These are phyloP conservation scores for Saturnispora halmiae DNA, from an alignment of 805 yeast genomes.

Conservation along the genomic window DNA sequence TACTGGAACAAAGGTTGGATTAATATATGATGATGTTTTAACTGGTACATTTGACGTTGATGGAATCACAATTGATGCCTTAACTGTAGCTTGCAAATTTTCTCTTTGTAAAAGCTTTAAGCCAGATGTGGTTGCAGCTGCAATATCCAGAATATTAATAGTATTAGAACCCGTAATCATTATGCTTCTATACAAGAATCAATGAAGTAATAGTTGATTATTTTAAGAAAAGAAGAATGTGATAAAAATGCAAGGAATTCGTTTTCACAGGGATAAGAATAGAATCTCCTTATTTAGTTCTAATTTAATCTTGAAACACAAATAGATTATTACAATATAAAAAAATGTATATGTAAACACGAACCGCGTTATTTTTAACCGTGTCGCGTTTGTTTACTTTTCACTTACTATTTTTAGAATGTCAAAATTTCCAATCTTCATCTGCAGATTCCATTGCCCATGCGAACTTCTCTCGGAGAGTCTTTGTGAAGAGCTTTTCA, in stretches of 20 bases:
- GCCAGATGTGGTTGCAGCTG: neutral
- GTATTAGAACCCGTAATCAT: no score
- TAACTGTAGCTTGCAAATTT: neutral
- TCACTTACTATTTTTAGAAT: no score
- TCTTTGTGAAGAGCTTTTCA: slow-evolving; percentile 84
- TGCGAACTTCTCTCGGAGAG: slow-evolving; percentile 81
- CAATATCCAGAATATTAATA: no score
- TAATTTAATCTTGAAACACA: neutral
- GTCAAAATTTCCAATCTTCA: slow-evolving; percentile 82
- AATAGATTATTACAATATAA: neutral
- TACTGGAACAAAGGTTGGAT: slow-evolving; percentile 15
- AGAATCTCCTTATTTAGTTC: no score
- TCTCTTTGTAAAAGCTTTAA: no score
- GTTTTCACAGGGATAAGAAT: neutral
- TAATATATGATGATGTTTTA: neutral
- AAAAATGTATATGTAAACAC: neutral
- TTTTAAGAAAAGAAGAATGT: no score
- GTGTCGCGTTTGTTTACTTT: neutral
- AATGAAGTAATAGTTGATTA: no score
- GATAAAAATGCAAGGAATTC: no score
- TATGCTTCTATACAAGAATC: no score
- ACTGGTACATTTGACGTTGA: neutral
- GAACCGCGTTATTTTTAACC: neutral
- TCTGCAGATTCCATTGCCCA: slow-evolving; percentile 95
- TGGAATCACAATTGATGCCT: neutral